A percentile compares a stretch with the other conserved stretches of the same genome.
These are phyloP conservation scores for Pistacia atlantica DNA, from an alignment of 345 rosid genomes.

Conservation along the genomic window DNA sequence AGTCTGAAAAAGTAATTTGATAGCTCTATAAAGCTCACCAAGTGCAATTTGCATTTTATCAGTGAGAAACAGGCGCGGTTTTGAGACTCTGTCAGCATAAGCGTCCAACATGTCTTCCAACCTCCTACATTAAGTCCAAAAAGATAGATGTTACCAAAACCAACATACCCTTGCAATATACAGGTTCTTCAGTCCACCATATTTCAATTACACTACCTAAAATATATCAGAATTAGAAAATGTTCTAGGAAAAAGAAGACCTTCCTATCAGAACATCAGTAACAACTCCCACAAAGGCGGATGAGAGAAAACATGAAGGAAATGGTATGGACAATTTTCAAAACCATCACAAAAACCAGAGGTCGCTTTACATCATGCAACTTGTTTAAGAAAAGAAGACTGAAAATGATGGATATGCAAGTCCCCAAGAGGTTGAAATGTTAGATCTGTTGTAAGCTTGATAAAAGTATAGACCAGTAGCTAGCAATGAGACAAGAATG, in stretches of 20 bases:
- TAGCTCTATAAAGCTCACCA: slow-evolving; percentile 48
- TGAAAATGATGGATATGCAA: not conserved
- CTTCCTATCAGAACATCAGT: not conserved
- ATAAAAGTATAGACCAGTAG: not conserved
- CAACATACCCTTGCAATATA: not conserved
- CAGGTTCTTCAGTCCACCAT: not conserved
- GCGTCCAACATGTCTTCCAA: slow-evolving; percentile 87
- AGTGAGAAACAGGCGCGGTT: slow-evolving; percentile 79
- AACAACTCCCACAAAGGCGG: not conserved
- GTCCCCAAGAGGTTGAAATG: not conserved
- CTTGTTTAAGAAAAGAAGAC: not conserved
- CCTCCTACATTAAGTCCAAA: slow-evolving; percentile 51
- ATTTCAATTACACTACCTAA: slow-evolving; percentile 1
- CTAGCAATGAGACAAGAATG: slow-evolving; percentile 5
- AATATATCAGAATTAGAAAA: not conserved
- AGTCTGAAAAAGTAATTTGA: not conserved
- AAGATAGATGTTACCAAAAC: slow-evolving; percentile 12
- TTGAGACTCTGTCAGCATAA: slow-evolving; percentile 89
- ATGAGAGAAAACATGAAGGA: not conserved
- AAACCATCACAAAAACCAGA: not conserved
- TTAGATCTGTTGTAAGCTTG: not conserved
- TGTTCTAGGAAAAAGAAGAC: not conserved
- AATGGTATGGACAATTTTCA: not conserved
- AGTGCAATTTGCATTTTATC: slow-evolving; percentile 94
- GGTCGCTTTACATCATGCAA: not conserved